Percentiles rank a stretch among this genome's conserved stretches.
phyloP scores from a whole-genome alignment of 2,329 filamentous ascomycete species.

The Sporothrix pallida region DNA sequence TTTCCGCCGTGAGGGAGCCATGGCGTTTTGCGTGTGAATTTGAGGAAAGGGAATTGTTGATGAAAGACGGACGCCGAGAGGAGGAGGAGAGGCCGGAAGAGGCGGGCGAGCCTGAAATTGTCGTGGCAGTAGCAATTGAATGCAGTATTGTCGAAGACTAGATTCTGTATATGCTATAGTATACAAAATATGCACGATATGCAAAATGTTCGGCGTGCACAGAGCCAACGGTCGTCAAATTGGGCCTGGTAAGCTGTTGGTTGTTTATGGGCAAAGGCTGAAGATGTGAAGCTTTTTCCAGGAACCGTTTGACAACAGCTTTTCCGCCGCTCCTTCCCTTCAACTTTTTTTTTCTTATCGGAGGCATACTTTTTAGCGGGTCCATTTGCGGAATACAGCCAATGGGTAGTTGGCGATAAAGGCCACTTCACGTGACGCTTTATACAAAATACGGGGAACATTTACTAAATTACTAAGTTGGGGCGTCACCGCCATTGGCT shows the following conservation, averaged over 20 bases:
- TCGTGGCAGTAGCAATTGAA: not conserved
- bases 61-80: conserved; percentile 5
- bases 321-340: conserved; percentile 5
- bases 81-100: not conserved
- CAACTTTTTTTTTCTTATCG: conserved; percentile 37
- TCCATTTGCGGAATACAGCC: not conserved
- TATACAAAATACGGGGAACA: conserved; percentile 1
- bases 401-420: not conserved
- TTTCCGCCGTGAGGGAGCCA: conserved; percentile 38
- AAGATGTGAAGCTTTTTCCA: conserved; percentile 29
- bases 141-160: not conserved
- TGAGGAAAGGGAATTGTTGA: not conserved
- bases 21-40: conserved; percentile 4
- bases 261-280: conserved; percentile 1
- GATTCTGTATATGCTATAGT: no score
- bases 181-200: not conserved
- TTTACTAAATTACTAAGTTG: conserved; percentile 14
- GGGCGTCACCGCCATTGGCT: conserved; percentile 7
- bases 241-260: not conserved
- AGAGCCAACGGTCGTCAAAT: conserved; percentile 6
- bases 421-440: not conserved
- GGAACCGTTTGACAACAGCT: not conserved
- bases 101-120: not conserved
- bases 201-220: not conserved
- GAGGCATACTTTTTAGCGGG: conserved; percentile 31